phyloP scores from a whole-genome alignment of 1,139 yeast species.

The Sugiyamaella novakii region DNA sequence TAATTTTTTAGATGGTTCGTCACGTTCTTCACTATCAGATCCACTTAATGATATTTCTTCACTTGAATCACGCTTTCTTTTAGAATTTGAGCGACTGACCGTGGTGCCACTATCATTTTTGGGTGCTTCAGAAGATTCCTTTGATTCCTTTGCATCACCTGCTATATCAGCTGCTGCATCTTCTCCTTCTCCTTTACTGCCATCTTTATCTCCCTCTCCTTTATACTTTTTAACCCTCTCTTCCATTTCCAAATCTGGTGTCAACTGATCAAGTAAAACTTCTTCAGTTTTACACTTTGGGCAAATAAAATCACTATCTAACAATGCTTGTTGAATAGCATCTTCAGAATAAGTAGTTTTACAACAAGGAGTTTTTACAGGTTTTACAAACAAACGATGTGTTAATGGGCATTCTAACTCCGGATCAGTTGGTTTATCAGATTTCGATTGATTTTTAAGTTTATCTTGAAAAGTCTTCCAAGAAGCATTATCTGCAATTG shows the following conservation, averaged over 20 bases:
- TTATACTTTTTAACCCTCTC: constrained; percentile 56
- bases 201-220: constrained; percentile 25
- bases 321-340: constrained; percentile 68
- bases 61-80: constrained; percentile 16
- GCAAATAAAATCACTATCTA: constrained; percentile 87
- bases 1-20: constrained; percentile 11
- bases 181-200: constrained; percentile 24
- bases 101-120: too few relatives aligned
- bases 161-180: constrained; percentile 18
- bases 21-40: constrained; percentile 1
- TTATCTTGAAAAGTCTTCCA: constrained; percentile 80
- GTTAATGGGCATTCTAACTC: constrained; percentile 65
- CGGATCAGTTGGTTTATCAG: constrained; percentile 52
- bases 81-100: constrained; percentile 13
- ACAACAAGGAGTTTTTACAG: constrained; percentile 91
- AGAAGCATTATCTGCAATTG: constrained; percentile 88
- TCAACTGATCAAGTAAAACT: constrained; percentile 70
- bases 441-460: constrained; percentile 47
- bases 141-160: constrained; percentile 14
- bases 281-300: constrained; percentile 82
- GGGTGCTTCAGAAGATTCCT: constrained; percentile 1
- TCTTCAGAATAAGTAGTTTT: constrained; percentile 57
- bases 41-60: constrained; percentile 6
- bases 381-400: constrained; percentile 62
- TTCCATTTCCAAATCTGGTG: constrained; percentile 61